Evolutionary conservation across 768 basidiomycete genomes (phyloP).

Genomic region (Leccinum disarticulatum): DNA sequence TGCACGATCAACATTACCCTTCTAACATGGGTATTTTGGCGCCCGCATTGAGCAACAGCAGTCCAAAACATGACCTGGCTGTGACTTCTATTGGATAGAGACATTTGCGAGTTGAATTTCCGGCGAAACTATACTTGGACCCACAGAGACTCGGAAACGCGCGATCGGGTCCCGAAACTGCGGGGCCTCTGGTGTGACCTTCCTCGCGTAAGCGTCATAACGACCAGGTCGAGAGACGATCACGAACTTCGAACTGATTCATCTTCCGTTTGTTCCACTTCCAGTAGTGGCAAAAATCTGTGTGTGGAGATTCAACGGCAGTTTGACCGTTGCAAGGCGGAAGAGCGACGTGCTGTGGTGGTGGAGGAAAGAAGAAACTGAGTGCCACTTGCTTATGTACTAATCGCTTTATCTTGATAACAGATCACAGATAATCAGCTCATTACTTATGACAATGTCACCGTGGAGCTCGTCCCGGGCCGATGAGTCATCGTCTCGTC

Average conservation of each 20-base stretch:
- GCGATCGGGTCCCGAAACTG: conserved; percentile 68
- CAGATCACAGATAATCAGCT: too few species aligned
- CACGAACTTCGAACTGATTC: conserved; percentile 49
- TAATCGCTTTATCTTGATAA: too few species aligned
- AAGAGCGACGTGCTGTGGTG: too few species aligned
- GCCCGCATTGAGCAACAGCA: conserved; percentile 50
- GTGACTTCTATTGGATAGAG: conserved; percentile 24
- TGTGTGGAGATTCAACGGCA: not conserved
- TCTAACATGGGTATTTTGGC: conserved; percentile 4
- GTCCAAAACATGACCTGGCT: conserved; percentile 45
- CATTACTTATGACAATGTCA: too few species aligned
- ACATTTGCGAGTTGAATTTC: conserved; percentile 61
- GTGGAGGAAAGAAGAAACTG: too few species aligned
- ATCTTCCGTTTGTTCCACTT: conserved; percentile 64
- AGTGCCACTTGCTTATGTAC: too few species aligned
- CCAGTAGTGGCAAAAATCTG: conserved; percentile 49
- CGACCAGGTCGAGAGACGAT: conserved; percentile 70
- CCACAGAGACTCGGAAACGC: conserved; percentile 48
- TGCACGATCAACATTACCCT: conserved; percentile 4
- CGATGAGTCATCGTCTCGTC: too few species aligned
- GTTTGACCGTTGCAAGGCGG: not conserved
- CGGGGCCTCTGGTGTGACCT: conserved; percentile 65
- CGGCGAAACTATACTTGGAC: conserved; percentile 61
- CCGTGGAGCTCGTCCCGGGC: too few species aligned
- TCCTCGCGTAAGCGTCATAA: conserved; percentile 57